Conservation (phyloP, 345 rosid species). For the Erodium maritimum region DNA sequence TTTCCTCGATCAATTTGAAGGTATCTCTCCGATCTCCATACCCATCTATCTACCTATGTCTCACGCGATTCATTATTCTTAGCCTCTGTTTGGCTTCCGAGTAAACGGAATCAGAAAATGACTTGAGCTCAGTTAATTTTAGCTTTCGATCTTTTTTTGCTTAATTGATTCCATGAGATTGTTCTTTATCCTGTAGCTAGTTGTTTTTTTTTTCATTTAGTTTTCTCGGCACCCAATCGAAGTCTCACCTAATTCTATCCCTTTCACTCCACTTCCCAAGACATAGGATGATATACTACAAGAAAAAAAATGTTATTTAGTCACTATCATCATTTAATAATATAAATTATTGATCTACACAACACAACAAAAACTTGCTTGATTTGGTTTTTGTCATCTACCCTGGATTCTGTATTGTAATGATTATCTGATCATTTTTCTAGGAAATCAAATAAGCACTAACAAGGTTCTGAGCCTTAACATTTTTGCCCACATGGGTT, state of each 20-base stretch:
- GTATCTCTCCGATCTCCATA: constrained; percentile 17
- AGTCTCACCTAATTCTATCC: not conserved
- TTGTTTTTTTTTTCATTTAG: not conserved
- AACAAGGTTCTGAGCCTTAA: too few relatives aligned
- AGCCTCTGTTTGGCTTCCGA: not conserved
- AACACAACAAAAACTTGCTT: not conserved
- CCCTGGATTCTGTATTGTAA: not conserved
- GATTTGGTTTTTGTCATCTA: constrained; percentile 6
- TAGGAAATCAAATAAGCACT: too few relatives aligned
- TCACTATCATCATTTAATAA: not conserved
- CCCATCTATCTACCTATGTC: not conserved
- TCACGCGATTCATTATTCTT: not conserved
- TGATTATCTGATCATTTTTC: too few relatives aligned
- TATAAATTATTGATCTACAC: not conserved
- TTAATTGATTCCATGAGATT: not conserved
- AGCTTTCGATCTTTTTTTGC: not conserved
- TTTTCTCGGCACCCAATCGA: too few relatives aligned
- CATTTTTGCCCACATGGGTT: too few relatives aligned
- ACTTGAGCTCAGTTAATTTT: not conserved
- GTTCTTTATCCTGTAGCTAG: too few relatives aligned
- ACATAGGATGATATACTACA: not conserved
- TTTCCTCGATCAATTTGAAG: constrained; percentile 55
- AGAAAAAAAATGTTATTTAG: not conserved
- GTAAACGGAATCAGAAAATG: not conserved
- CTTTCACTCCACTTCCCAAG: constrained; percentile 4